Base-by-base conservation (phyloP, 495 filamentous ascomycete species). In the Neurospora sp. region DNA sequence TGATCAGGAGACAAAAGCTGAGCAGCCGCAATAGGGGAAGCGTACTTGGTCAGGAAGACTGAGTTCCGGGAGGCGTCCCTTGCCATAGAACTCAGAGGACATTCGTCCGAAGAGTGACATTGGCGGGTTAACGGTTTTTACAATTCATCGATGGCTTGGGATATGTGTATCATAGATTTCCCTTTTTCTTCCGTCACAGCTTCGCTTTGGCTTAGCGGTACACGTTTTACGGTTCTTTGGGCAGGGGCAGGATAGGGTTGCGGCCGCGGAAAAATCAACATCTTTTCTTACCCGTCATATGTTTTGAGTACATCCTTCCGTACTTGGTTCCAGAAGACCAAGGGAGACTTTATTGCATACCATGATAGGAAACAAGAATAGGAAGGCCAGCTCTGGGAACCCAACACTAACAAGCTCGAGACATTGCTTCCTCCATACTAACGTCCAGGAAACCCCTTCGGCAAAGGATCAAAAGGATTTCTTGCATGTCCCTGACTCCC, bases 1-100 rank as follows among this genome's bases (percentile, higher is more conserved):
- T 38, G 44, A 66, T 18, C 78, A 79, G 70, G 80, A 81, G 75
- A 81, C 80, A 31, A 76, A 78, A 54, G 70, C 71, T 9, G 80
- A 79, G n/a, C 75, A 78, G 74, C n/a, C 44, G 71, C 31, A 72
- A 69, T 72, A 72, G 44, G 27, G 11, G 39, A 41, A 44, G n/a
- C 69, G 69, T 23, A 38, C 69, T 10, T 6, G 14, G 20, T 20
- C 44, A 46, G 20, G n/a, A 35, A 3, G 54, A 4, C 2, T 59
- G 14, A 66, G 23, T 27, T 27, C 5, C 14, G 7, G 1, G 20
- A 16, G 2, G 6, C 12, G 27, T 35, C 23, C 16, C 54, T 4
- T 18, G 12, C 18, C 54, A 66, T 16, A 18, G 14, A 27, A 27
- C 11, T 14, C 2, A 4, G 48, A 59, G 23, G 6, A 38, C 12